Evolutionary conservation across 805 yeast species (phyloP).

Genomic region (Saccharomycopsis fermentans): DNA sequence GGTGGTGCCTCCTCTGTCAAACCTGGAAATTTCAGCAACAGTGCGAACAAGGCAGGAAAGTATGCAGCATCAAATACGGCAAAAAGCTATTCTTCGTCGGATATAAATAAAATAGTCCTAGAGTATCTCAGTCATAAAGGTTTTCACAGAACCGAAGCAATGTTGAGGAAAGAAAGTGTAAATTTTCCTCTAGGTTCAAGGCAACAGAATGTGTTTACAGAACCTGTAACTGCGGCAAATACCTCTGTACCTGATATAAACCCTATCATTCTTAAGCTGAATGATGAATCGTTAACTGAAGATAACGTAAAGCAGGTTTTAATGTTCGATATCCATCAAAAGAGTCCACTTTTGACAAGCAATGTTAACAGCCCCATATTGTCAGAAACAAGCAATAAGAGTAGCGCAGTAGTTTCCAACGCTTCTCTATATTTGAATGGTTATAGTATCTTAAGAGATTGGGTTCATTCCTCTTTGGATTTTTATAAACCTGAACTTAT

Average conservation of each 20-base stretch:
- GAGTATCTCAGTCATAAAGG: conserved; percentile 93
- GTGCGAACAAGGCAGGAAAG: neutral
- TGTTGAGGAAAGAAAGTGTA: conserved; percentile 65
- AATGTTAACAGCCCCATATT: neutral
- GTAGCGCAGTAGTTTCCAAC: neutral
- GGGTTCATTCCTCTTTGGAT: conserved; percentile 89
- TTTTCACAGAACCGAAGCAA: conserved; percentile 86
- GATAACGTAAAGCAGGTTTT: neutral
- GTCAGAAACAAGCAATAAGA: neutral
- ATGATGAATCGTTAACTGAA: neutral
- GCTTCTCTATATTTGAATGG: conserved; percentile 54
- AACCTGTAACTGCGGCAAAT: conserved; percentile 40
- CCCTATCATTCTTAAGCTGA: conserved; percentile 18
- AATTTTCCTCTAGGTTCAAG: conserved; percentile 38
- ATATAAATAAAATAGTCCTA: conserved; percentile 81
- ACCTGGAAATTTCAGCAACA: neutral
- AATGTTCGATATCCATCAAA: neutral
- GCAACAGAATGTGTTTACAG: conserved; percentile 24
- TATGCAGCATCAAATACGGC: conserved; percentile 19
- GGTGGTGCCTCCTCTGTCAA: neutral
- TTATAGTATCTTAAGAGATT: conserved; percentile 65
- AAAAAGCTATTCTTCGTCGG: conserved; percentile 60
- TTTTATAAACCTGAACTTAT: conserved; percentile 82
- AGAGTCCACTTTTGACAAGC: neutral
- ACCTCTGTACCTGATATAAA: conserved; percentile 20